Percentiles rank a stretch among this genome's conserved stretches.
phyloP scores from a whole-genome alignment of 164 flowering plant genomes.

The Liquidambar formosana region DNA sequence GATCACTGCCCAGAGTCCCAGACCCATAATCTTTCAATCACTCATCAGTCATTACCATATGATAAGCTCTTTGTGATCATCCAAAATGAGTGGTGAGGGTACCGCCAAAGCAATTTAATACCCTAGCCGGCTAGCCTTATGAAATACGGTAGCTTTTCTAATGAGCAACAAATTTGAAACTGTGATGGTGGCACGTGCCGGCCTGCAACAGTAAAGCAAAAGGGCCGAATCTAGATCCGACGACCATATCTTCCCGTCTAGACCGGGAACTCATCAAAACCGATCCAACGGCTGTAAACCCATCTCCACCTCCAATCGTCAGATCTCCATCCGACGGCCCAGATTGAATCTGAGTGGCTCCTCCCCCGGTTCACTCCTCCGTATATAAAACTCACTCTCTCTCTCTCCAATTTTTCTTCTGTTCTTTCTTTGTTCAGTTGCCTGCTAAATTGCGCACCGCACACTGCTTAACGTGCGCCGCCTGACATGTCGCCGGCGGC shows the following conservation, averaged over 20 bases:
- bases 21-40: too few species aligned
- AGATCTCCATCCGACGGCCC: slow-evolving; percentile 14
- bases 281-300: slow-evolving; percentile 32
- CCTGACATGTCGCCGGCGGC: slow-evolving; percentile 41
- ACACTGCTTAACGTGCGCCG: slow-evolving; percentile 26
- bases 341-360: slow-evolving; percentile 11
- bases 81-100: too few species aligned
- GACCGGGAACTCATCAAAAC: slow-evolving; percentile 17
- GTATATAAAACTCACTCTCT: not conserved
- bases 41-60: too few species aligned
- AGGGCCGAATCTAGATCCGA: slow-evolving; percentile 40
- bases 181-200: slow-evolving; percentile 36
- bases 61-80: too few species aligned
- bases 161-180: not conserved
- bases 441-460: slow-evolving; percentile 22
- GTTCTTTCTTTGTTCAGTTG: not conserved
- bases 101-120: too few species aligned
- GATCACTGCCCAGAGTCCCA: too few species aligned
- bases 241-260: slow-evolving; percentile 47
- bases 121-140: too few species aligned
- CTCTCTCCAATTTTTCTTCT: slow-evolving; percentile 2
- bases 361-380: slow-evolving; percentile 3
- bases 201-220: slow-evolving; percentile 34
- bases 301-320: not conserved
- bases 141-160: not conserved